Evolutionary conservation across 257 asterid species (phyloP).

Genomic region (Ophiorrhiza pumila): DNA sequence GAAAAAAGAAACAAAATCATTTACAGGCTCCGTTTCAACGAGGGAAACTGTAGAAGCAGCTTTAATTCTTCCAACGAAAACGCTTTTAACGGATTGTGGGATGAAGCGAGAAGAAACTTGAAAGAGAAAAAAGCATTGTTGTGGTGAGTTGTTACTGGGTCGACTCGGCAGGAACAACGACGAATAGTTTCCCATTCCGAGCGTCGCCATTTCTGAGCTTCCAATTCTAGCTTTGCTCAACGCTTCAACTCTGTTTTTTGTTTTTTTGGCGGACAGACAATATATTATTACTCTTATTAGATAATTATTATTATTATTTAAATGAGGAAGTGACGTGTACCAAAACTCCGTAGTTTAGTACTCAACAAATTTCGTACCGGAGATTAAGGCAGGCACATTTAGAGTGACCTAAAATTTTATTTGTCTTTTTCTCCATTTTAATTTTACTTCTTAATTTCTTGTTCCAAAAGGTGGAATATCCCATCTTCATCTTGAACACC

Average conservation of each 20-base stretch:
- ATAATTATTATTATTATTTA: not conserved
- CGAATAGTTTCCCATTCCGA: slow-evolving; percentile 23
- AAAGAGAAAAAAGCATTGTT: slow-evolving; percentile 20
- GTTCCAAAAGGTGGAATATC: no score
- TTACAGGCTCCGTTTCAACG: slow-evolving; percentile 44
- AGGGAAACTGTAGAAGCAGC: slow-evolving; percentile 43
- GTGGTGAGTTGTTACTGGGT: slow-evolving; percentile 26
- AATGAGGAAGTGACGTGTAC: slow-evolving; percentile 14
- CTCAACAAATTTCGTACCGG: no score
- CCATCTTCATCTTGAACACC: no score
- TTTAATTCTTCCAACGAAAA: slow-evolving; percentile 16
- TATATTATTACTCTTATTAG: no score
- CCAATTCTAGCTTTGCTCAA: not conserved
- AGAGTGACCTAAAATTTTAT: no score
- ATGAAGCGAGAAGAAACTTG: slow-evolving; percentile 21
- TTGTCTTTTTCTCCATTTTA: no score
- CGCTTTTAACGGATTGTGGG: slow-evolving; percentile 26
- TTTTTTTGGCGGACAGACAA: no score
- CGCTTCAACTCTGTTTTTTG: not conserved
- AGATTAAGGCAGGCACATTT: no score
- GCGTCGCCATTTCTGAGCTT: slow-evolving; percentile 24
- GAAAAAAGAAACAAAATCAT: slow-evolving; percentile 7
- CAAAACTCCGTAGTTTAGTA: no score
- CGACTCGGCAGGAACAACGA: slow-evolving; percentile 32
- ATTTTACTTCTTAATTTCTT: no score